phyloP scores from a whole-genome alignment of 2,329 filamentous ascomycete genomes.

The Lasiodiplodia citricola region DNA sequence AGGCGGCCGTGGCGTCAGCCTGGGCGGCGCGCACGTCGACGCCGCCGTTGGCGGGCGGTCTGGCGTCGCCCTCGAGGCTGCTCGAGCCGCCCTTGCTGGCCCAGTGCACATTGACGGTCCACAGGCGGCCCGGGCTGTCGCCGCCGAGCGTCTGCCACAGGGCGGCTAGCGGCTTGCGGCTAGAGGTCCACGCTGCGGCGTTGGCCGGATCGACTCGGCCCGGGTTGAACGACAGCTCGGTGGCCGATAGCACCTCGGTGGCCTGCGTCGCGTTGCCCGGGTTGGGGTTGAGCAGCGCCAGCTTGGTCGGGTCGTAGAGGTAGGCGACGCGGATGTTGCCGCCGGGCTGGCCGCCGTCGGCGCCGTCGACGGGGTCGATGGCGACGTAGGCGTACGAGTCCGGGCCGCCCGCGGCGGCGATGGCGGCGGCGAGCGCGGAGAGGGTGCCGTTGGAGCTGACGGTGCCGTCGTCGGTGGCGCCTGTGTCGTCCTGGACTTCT shows the following conservation, averaged over 20 bases:
- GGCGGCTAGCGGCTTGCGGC: slow-evolving; percentile 71
- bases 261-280: slow-evolving; percentile 60
- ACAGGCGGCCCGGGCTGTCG: slow-evolving; percentile 61
- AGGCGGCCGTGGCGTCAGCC: slow-evolving; percentile 60
- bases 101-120: slow-evolving; percentile 75
- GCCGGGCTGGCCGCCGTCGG: slow-evolving; percentile 68
- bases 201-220: slow-evolving; percentile 70
- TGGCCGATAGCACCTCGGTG: slow-evolving; percentile 63
- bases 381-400: slow-evolving; percentile 52
- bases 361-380: slow-evolving; percentile 4
- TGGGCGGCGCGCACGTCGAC: slow-evolving; percentile 64
- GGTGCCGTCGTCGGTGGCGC: slow-evolving; percentile 63
- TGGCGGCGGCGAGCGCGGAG: slow-evolving; percentile 33
- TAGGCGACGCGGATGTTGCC: slow-evolving; percentile 76
- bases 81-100: slow-evolving; percentile 67
- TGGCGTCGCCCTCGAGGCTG: slow-evolving; percentile 67
- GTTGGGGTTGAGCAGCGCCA: slow-evolving; percentile 65
- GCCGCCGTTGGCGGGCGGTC: slow-evolving; percentile 70
- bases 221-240: slow-evolving; percentile 70
- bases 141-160: slow-evolving; percentile 62
- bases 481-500: slow-evolving; percentile 72
- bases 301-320: slow-evolving; percentile 66
- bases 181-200: slow-evolving; percentile 60
- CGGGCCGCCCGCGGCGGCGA: slow-evolving; percentile 43
- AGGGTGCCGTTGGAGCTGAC: slow-evolving; percentile 30